These are phyloP conservation scores for Physcomitrellopsis africana DNA, from an alignment of 225 moss, liverwort and hornwort species.

Conservation along the genomic window DNA sequence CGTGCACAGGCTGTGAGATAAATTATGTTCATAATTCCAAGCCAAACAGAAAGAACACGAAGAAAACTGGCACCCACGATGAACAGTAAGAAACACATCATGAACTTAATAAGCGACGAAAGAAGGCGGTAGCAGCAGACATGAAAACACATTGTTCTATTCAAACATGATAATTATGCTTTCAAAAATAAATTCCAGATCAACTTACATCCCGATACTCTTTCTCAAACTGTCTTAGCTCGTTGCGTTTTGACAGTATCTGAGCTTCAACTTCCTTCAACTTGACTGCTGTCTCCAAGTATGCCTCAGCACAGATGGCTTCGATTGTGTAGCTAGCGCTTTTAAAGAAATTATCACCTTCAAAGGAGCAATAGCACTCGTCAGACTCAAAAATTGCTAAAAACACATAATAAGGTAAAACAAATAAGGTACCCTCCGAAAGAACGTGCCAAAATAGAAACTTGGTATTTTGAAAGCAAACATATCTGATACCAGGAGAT, in stretches of 20 bases:
- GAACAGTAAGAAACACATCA: background rate
- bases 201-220: slow-evolving; percentile 86
- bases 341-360: slow-evolving; percentile 99
- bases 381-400: background rate
- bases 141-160: background rate
- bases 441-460: background rate
- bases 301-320: slow-evolving; percentile 84
- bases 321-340: slow-evolving; percentile 96
- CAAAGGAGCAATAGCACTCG: slow-evolving; percentile 19
- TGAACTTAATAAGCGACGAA: background rate
- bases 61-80: background rate
- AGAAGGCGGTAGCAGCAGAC: background rate
- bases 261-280: slow-evolving; percentile 92
- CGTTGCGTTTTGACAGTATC: slow-evolving; percentile 82
- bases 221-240: slow-evolving; percentile 84
- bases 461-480: background rate
- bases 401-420: background rate
- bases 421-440: background rate
- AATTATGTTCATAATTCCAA: background rate
- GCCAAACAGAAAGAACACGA: background rate
- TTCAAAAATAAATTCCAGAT: background rate
- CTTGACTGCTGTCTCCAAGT: slow-evolving; percentile 69
- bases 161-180: background rate
- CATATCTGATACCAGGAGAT: background rate
- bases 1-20: background rate